Base-by-base conservation (phyloP, 1,284 basidiomycete genomes). In the Trichosporon faecale region DNA sequence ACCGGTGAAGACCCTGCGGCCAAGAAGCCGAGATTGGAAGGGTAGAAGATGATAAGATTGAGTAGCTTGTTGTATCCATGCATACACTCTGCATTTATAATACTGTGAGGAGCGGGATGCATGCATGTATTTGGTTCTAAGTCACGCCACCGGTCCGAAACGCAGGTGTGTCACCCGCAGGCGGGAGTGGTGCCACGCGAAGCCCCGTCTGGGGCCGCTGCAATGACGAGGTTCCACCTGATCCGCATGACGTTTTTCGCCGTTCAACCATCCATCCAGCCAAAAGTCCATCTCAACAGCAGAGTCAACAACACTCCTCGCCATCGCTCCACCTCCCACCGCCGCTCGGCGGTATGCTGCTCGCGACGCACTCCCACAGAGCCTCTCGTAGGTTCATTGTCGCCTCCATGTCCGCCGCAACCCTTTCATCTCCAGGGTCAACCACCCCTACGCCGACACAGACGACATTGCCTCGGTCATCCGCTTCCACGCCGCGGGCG, bases 21-120 rank as follows among this genome's bases (percentile, higher is more conserved):
- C 23, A 67, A 67, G 66, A 67, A 67, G 25, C 66, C 66, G 27
- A 37, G 66, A 27, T 40, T 67, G n/a, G 66, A 67, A n/a, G 57
- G 57, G 16, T 61, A 61, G 57, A 31, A 3, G 57, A 61, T 14
- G 6, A 29, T 12, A 61, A 61, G 57, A 61, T 31, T 33, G 18
- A 61, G 57, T 61, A 61, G 57, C 29, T n/a, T 61, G 57, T 61
- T 61, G 57, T 61, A 61, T n/a, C 18, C 57, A 61, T 61, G 57
- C 57, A 61, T 31, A 61, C 57, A 16, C 29, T 33, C 57, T 61
- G 57, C 57, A 31, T 31, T 31, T 60, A 60, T 27, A 60, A 31
- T 60, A 29, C 21, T 27, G 11, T 3, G n/a, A 12, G 21, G 49
- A n/a, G n/a, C 46, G 16, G 16, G 11, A 49, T 21, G 46, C 46